phyloP scores from a whole-genome alignment of 139 green algal species.

The Raphidocelis subcapitata region DNA sequence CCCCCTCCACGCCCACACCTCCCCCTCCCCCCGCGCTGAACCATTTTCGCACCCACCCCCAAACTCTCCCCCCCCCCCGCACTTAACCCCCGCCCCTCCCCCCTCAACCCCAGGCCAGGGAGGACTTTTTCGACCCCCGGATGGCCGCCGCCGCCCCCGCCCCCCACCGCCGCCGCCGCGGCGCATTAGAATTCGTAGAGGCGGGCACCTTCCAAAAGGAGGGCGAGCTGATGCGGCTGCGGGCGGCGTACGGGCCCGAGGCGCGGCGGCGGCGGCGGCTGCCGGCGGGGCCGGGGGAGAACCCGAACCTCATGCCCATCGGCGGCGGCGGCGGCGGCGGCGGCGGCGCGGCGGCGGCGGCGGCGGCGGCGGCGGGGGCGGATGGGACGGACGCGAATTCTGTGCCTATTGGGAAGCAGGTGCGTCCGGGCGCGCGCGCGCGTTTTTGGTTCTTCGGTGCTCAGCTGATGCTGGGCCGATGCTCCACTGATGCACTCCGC shows the following conservation, averaged over 20 bases:
- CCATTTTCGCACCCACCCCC: too few relatives aligned
- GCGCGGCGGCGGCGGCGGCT: slow-evolving; percentile 27
- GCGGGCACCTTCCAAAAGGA: slow-evolving; percentile 50
- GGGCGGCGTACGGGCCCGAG: slow-evolving; percentile 58
- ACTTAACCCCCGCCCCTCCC: background rate
- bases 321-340: background rate
- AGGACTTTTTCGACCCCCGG: slow-evolving; percentile 60
- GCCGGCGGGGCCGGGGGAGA: background rate
- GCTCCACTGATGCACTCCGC: too few relatives aligned
- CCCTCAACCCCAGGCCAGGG: background rate
- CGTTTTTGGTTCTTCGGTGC: too few relatives aligned
- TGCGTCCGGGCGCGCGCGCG: background rate
- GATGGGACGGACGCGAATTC: background rate
- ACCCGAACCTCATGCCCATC: slow-evolving; percentile 15
- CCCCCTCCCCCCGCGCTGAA: too few relatives aligned
- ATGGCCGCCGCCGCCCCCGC: slow-evolving; percentile 44
- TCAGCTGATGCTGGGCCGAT: too few relatives aligned
- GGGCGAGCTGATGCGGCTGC: slow-evolving; percentile 34
- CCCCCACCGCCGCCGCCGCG: slow-evolving; percentile 21
- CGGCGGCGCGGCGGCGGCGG: background rate
- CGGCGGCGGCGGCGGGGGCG: background rate
- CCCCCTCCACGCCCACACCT: too few relatives aligned
- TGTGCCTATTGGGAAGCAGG: background rate
- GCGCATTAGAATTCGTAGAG: slow-evolving; percentile 63
- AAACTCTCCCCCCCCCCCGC: too few relatives aligned